A percentile compares a stretch with the other conserved stretches of the same genome.
Evolutionary conservation across 2,329 filamentous ascomycete species (phyloP).

Genomic region (Microcyclospora tardicrescens): DNA sequence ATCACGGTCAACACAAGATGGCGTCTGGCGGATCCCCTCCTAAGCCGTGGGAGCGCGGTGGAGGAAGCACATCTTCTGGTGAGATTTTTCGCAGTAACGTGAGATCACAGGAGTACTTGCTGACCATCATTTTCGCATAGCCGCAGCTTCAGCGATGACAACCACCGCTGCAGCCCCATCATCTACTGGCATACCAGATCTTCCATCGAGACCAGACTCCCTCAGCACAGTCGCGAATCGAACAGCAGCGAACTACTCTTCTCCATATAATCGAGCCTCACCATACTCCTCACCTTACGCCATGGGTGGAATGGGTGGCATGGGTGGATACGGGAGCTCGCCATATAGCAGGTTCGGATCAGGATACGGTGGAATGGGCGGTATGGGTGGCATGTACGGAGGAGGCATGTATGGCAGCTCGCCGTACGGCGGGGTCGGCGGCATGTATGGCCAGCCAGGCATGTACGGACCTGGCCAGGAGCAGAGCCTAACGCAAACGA

Average conservation of each 20-base stretch:
- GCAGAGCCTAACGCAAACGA: constrained; percentile 87
- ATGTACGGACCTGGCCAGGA: constrained; percentile 58
- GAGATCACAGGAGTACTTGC: constrained; percentile 21
- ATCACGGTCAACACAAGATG: background rate
- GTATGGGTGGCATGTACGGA: constrained; percentile 23
- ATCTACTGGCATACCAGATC: constrained; percentile 44
- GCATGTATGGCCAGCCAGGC: constrained; percentile 32
- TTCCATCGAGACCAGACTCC: constrained; percentile 70
- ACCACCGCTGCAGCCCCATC: constrained; percentile 31
- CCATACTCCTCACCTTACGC: constrained; percentile 42
- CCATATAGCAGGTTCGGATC: constrained; percentile 42
- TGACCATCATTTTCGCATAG: constrained; percentile 9
- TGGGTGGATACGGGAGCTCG: constrained; percentile 24
- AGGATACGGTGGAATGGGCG: constrained; percentile 27
- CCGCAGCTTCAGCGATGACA: constrained; percentile 3
- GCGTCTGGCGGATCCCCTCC: constrained; percentile 53
- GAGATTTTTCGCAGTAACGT: constrained; percentile 5
- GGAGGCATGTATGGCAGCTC: constrained; percentile 18
- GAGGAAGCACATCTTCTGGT: constrained; percentile 31
- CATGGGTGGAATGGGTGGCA: constrained; percentile 34
- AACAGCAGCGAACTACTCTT: constrained; percentile 70
- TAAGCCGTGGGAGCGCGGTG: constrained; percentile 89
- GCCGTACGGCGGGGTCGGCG: constrained; percentile 19
- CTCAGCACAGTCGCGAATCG: constrained; percentile 72
- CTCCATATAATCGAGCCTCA: constrained; percentile 29